phyloP scores from a whole-genome alignment of 257 asterid genomes.

The Nicotiana benthamiana region DNA sequence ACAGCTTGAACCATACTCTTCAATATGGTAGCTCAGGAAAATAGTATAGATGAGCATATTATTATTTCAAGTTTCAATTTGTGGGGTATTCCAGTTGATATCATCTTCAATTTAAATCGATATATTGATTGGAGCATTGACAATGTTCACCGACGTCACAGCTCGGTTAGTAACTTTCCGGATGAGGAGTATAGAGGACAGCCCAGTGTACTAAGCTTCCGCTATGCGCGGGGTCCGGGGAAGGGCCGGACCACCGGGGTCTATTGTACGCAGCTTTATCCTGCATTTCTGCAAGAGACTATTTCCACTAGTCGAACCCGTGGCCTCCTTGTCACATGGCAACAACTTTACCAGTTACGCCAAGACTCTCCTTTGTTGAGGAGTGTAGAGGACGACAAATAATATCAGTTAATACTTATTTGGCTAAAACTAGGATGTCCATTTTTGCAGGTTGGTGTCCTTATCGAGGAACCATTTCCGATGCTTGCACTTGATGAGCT shows the following conservation, averaged over 20 bases:
- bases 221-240: no score
- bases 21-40: no score
- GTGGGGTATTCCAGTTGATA: not conserved
- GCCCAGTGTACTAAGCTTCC: no score
- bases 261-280: no score
- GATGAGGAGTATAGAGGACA: no score
- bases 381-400: not conserved
- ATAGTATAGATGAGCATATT: no score
- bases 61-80: not conserved
- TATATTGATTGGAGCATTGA: not conserved
- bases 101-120: not conserved
- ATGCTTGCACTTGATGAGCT: slow-evolving; percentile 93
- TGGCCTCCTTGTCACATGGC: no score
- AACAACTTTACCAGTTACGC: no score
- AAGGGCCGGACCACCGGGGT: no score
- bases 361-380: no score
- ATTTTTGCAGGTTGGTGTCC: slow-evolving; percentile 76
- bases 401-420: not conserved
- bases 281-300: no score
- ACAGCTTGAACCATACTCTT: not conserved
- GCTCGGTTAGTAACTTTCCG: not conserved
- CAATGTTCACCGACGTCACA: not conserved
- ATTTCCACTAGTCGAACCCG: no score
- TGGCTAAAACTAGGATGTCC: not conserved
- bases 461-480: slow-evolving; percentile 93